These are phyloP conservation scores for Jacaranda copaia DNA, from an alignment of 257 asterid genomes.

Conservation along the genomic window DNA sequence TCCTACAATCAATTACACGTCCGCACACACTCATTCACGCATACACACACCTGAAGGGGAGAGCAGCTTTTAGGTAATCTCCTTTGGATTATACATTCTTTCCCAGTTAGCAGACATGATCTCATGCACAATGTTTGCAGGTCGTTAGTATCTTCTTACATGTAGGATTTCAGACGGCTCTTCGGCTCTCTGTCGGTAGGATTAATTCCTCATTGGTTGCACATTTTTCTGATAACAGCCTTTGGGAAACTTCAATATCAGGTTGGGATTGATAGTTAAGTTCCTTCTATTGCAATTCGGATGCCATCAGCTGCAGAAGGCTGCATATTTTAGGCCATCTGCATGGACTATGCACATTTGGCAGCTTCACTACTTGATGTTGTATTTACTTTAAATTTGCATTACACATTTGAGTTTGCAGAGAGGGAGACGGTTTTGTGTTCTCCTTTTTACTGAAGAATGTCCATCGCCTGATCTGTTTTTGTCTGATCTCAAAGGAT, in stretches of 20 bases:
- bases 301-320: slow-evolving; percentile 39
- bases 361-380: background rate
- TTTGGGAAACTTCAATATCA: background rate
- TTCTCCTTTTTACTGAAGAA: slow-evolving; percentile 45
- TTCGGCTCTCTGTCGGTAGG: slow-evolving; percentile 6
- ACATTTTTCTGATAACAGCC: slow-evolving; percentile 43
- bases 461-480: slow-evolving; percentile 48
- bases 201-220: slow-evolving; percentile 40
- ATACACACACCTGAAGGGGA: background rate
- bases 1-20: background rate
- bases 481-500: slow-evolving; percentile 41
- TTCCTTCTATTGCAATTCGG: no score
- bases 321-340: slow-evolving; percentile 60
- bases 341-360: slow-evolving; percentile 33
- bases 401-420: background rate
- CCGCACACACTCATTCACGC: background rate
- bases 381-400: no score
- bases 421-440: slow-evolving; percentile 65
- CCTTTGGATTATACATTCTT: no score
- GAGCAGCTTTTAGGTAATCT: no score
- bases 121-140: no score
- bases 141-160: no score
- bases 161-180: background rate
- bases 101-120: no score
- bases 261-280: no score